phyloP scores from a whole-genome alignment of 352 stramenopile species.

The Plasmopara muralis region DNA sequence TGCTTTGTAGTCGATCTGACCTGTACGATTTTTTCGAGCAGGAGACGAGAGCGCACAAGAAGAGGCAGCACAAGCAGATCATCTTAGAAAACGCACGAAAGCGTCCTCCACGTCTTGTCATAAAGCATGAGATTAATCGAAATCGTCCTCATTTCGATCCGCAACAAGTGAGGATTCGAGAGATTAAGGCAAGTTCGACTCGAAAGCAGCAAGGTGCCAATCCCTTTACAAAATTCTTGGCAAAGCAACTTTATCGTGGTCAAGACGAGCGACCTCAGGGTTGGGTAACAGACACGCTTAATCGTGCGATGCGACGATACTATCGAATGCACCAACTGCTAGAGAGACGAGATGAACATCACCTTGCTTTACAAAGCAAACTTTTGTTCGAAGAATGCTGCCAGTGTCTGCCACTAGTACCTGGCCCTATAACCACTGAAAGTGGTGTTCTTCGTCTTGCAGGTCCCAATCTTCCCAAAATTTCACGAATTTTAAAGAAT shows the following conservation, averaged over 20 bases:
- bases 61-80: conserved; percentile 49
- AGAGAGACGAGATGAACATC: conserved; percentile 35
- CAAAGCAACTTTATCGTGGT: conserved; percentile 25
- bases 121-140: conserved; percentile 27
- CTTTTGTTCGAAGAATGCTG: conserved; percentile 73
- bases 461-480: conserved; percentile 56
- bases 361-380: conserved; percentile 53
- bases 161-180: conserved; percentile 8
- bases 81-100: conserved; percentile 47
- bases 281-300: conserved; percentile 52
- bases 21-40: conserved; percentile 8
- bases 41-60: conserved; percentile 38
- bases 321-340: conserved; percentile 40
- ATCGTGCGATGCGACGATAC: conserved; percentile 48
- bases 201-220: conserved; percentile 13
- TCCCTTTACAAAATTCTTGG: conserved; percentile 40
- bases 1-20: not conserved
- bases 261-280: conserved; percentile 36
- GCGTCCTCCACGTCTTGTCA: conserved; percentile 32
- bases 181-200: conserved; percentile 11
- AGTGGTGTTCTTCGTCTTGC: conserved; percentile 58
- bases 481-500: conserved; percentile 48
- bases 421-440: conserved; percentile 44
- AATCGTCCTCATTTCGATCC: conserved; percentile 4
- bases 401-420: conserved; percentile 47